Evolutionary conservation across 352 stramenopile genomes (phyloP), one percentile per base, ranked within the genome.

Genomic region (Phytopythium litorale): DNA sequence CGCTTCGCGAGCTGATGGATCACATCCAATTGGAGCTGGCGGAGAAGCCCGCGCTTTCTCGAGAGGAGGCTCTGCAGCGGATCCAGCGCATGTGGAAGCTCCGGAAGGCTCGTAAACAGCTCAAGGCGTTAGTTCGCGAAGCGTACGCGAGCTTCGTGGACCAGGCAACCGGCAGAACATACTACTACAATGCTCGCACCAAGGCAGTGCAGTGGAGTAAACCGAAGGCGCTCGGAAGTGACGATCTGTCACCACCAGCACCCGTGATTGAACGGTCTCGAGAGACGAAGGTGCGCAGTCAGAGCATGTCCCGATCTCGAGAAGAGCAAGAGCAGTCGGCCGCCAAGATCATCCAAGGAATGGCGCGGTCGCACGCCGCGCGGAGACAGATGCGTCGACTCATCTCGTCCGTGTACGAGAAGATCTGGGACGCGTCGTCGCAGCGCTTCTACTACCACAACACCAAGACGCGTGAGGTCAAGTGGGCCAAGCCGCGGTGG

Each of bases 401-500:
- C 48, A 79, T 91, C 19, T 93, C 81, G 23, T 87, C 73, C 15
- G 66, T 91, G 16, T 93, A 93, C 60, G 78, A 91, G 56, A 93
- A 91, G 64, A 90, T 93, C 60, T 93, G 79, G 80, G 81, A 92
- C 62, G 49, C 33, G 11, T 30, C 40, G 7, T 69, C 68, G 2
- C 56, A 67, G 25, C 72, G 75, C 0, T 92, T 88, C 53, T 94
- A 91, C 72, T 94, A 92, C 52, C 84, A 90, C 65, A 94, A 94
- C 66, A 90, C 76, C 9, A 71, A 68, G 25, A 91, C 79, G 21
- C 76, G 87, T 46, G 56, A 75, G 40, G 84, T 91, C 7, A 88
- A 77, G 58, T 94, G 86, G 86, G 68, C 76, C 52, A 79, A 81
- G 21, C 86, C 84, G 16, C 70, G 69, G 2, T 91, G 76, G 78